phyloP scores from a whole-genome alignment of 257 asterid species.

The Lantana camara region DNA sequence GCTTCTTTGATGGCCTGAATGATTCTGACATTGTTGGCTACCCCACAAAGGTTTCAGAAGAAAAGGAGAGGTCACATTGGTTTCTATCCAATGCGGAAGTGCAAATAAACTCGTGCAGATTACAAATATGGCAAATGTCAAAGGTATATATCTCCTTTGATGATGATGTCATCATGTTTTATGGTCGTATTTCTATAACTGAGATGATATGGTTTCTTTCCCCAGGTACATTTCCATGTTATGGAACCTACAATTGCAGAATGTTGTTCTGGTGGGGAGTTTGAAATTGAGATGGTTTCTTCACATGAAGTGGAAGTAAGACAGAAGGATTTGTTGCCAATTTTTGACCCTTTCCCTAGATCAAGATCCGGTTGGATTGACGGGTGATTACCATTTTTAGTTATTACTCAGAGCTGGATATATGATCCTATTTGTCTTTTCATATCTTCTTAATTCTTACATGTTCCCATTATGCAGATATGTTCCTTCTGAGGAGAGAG shows the following conservation, averaged over 20 bases:
- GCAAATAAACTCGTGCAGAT: slow-evolving; percentile 33
- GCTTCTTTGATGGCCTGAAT: slow-evolving; percentile 13
- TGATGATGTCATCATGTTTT: background rate
- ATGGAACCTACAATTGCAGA: slow-evolving; percentile 27
- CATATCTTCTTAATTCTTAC: background rate
- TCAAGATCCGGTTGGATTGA: slow-evolving; percentile 28
- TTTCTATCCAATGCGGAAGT: slow-evolving; percentile 44
- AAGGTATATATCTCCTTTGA: slow-evolving; percentile 27
- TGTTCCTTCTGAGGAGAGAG: slow-evolving; percentile 27
- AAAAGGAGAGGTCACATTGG: slow-evolving; percentile 14
- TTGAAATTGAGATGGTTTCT: slow-evolving; percentile 38
- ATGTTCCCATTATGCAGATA: slow-evolving; percentile 30
- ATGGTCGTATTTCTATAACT: background rate
- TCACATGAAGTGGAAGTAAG: slow-evolving; percentile 40
- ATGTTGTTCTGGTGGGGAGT: slow-evolving; percentile 29
- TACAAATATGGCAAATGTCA: slow-evolving; percentile 41
- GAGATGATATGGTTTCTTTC: slow-evolving; percentile 8
- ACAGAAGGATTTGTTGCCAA: slow-evolving; percentile 37
- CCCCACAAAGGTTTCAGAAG: slow-evolving; percentile 11
- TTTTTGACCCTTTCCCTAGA: slow-evolving; percentile 34
- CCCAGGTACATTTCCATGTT: slow-evolving; percentile 34
- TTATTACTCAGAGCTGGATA: background rate
- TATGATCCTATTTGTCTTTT: background rate
- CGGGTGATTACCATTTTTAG: slow-evolving; percentile 22
- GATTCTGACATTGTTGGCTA: slow-evolving; percentile 22